Percentiles rank a stretch among this genome's conserved stretches.
phyloP scores from a whole-genome alignment of 176 grass and related monocot genomes.

The sorghum (Sorghum bicolor) region DNA sequence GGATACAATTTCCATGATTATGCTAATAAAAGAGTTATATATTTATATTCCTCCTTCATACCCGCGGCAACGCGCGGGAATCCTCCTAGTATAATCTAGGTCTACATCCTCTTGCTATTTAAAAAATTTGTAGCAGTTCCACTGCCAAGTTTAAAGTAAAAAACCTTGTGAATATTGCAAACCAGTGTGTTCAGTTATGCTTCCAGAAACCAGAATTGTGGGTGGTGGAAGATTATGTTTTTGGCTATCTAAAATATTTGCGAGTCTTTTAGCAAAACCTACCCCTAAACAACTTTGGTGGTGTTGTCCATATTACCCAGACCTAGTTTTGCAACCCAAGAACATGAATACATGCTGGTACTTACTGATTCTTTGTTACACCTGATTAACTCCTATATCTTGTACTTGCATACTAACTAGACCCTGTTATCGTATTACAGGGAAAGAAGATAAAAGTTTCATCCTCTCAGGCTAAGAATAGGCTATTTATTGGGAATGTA shows the following conservation, averaged over 20 bases:
- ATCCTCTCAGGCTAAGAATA: slow-evolving; percentile 77
- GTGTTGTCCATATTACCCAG: slow-evolving; percentile 1
- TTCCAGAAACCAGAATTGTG: slow-evolving; percentile 5
- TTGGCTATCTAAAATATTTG: not conserved
- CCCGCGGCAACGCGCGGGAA: too few relatives aligned
- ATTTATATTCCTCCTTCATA: too few relatives aligned
- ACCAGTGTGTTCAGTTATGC: not conserved
- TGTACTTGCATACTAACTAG: slow-evolving; percentile 17
- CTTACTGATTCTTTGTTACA: not conserved
- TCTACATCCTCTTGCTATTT: not conserved
- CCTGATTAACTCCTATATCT: not conserved
- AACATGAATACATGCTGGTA: not conserved
- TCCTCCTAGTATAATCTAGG: not conserved
- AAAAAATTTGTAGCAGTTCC: not conserved
- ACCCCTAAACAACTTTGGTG: not conserved
- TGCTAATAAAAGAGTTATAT: too few relatives aligned
- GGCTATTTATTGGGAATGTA: slow-evolving; percentile 89
- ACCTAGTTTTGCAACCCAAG: not conserved
- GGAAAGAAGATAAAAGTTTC: slow-evolving; percentile 74
- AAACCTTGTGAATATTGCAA: not conserved
- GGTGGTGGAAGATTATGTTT: slow-evolving; percentile 1
- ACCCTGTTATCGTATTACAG: slow-evolving; percentile 33
- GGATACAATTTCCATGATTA: too few relatives aligned
- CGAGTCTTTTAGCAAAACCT: not conserved
- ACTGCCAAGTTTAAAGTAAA: not conserved